phyloP scores from a whole-genome alignment of 345 rosid genomes.

The Ceriops decandra region DNA sequence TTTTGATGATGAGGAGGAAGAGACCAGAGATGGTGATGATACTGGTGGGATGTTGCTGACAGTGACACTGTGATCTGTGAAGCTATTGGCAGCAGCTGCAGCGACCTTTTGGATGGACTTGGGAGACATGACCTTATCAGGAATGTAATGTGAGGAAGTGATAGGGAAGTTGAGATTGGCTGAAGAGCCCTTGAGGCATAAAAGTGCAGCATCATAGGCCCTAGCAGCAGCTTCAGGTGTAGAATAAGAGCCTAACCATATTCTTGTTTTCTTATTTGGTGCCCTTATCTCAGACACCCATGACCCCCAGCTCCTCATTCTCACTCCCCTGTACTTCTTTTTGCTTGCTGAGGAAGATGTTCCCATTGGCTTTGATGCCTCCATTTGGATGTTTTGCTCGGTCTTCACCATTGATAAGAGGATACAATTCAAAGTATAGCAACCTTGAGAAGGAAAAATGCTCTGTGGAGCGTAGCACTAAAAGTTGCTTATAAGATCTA shows the following conservation, averaged over 20 bases:
- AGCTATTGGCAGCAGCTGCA: constrained; percentile 61
- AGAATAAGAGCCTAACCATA: constrained; percentile 97
- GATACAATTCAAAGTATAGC: too few relatives aligned
- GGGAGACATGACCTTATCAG: constrained; percentile 61
- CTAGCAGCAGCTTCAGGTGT: constrained; percentile 95
- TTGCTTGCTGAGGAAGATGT: constrained; percentile 30
- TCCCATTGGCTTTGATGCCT: constrained; percentile 28
- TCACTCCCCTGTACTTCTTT: constrained; percentile 85
- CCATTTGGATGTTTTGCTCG: constrained; percentile 41
- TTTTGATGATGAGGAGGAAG: constrained; percentile 24
- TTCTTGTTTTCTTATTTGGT: constrained; percentile 90
- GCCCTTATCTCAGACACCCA: constrained; percentile 98
- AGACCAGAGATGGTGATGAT: constrained; percentile 15
- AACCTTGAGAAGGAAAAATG: too few relatives aligned
- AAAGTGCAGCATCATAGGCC: constrained; percentile 93
- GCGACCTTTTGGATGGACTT: constrained; percentile 85
- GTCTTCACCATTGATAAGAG: constrained; percentile 54
- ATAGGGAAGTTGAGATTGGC: constrained; percentile 77
- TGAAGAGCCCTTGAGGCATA: constrained; percentile 84
- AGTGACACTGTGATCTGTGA: constrained; percentile 10
- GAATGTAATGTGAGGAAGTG: constrained; percentile 36
- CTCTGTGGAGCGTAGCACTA: neutral
- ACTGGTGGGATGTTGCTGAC: constrained; percentile 15
- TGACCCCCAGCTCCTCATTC: constrained; percentile 99
- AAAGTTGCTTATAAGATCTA: neutral